Conservation (phyloP, 257 asterid genomes). For the Jaltomata sinuosa region DNA sequence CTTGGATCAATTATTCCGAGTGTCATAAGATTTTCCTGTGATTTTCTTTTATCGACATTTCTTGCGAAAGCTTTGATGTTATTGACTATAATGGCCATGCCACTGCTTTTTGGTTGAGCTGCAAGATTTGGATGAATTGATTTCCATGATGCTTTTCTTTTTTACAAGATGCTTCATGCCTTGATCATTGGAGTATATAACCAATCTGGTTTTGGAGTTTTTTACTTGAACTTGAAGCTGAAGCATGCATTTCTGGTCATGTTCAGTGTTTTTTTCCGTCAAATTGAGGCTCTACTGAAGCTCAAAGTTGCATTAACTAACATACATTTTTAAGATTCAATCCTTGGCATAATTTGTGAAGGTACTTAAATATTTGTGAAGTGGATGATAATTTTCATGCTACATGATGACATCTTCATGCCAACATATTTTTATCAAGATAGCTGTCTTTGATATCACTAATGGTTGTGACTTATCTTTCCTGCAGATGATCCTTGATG, state of each 20-base stretch:
- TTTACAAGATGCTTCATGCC: not conserved
- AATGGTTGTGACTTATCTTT: not conserved
- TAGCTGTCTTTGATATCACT: not conserved
- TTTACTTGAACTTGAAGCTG: not conserved
- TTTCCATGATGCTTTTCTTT: not conserved
- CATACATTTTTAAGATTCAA: not conserved
- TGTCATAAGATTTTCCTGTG: not conserved
- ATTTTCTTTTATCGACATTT: not conserved
- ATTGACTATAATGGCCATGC: not conserved
- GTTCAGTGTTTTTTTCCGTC: not conserved
- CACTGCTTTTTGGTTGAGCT: not conserved
- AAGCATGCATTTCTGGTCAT: not conserved
- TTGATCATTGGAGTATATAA: not conserved
- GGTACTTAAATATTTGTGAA: not conserved
- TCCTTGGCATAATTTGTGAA: not conserved
- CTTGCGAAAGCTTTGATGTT: not conserved
- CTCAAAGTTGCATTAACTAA: not conserved
- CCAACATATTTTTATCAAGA: not conserved
- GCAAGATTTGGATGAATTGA: not conserved
- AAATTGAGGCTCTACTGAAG: not conserved
- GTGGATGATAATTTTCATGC: not conserved
- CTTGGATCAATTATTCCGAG: not conserved
- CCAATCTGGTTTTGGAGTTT: not conserved
- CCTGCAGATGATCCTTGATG: conserved; percentile 75
- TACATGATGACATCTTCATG: not conserved